Evolutionary conservation across 2,329 filamentous ascomycete genomes (phyloP).

Genomic region (Phoma herbarum): DNA sequence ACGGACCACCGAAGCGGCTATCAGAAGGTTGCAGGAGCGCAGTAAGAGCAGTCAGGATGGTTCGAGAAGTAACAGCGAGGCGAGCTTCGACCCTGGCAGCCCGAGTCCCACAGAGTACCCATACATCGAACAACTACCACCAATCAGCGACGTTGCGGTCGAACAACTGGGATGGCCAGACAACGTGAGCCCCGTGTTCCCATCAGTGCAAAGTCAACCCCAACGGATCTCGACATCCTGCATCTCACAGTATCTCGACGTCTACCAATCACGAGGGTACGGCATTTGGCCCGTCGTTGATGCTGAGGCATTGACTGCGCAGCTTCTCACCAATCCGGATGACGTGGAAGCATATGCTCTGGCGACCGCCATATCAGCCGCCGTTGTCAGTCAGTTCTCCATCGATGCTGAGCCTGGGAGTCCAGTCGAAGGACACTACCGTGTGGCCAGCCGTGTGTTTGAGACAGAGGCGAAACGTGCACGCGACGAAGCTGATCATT

Average conservation of each 20-base stretch:
- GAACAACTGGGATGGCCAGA: slow-evolving; percentile 42
- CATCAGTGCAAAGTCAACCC: slow-evolving; percentile 25
- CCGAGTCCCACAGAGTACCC: slow-evolving; percentile 40
- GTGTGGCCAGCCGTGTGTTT: slow-evolving; percentile 42
- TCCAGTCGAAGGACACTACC: slow-evolving; percentile 44
- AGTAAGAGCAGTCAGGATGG: slow-evolving; percentile 36
- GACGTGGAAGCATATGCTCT: slow-evolving; percentile 46
- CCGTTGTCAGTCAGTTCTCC: slow-evolving; percentile 48
- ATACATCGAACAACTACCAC: slow-evolving; percentile 34
- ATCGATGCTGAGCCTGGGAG: slow-evolving; percentile 44
- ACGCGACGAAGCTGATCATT: slow-evolving; percentile 41
- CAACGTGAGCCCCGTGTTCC: slow-evolving; percentile 29
- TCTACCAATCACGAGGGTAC: slow-evolving; percentile 44
- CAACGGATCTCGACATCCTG: slow-evolving; percentile 44
- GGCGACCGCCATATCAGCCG: slow-evolving; percentile 46
- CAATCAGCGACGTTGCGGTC: slow-evolving; percentile 29
- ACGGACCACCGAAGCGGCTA: slow-evolving; percentile 47
- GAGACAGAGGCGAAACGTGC: slow-evolving; percentile 43
- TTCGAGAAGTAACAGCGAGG: slow-evolving; percentile 45
- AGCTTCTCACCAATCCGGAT: slow-evolving; percentile 43
- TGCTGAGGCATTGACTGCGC: slow-evolving; percentile 42
- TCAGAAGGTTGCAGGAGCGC: slow-evolving; percentile 44
- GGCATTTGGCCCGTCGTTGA: slow-evolving; percentile 50
- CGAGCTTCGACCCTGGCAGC: slow-evolving; percentile 45
- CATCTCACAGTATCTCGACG: slow-evolving; percentile 45